A percentile compares a stretch with the other conserved stretches of the same genome.
Conservation (phyloP, 2,329 filamentous ascomycete species). For the Xylariaceae sp. region DNA sequence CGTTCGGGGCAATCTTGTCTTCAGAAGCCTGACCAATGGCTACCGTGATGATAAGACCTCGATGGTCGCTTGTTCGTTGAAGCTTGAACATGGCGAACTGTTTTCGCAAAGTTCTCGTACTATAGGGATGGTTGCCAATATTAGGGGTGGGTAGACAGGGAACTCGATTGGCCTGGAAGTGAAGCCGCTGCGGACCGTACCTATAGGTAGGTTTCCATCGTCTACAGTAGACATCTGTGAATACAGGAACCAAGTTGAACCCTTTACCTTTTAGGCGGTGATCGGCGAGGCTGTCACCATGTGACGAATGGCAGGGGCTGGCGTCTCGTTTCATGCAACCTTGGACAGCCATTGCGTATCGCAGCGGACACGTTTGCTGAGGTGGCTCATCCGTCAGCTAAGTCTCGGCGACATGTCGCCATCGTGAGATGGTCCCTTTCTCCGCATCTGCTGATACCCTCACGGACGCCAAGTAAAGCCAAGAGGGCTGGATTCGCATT, state of each 20-base stretch:
- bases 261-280: neutral
- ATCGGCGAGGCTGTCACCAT: neutral
- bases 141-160: neutral
- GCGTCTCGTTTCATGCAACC: neutral
- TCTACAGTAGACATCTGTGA: neutral
- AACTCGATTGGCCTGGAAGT: neutral
- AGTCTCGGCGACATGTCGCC: neutral
- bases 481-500: too few species aligned
- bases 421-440: neutral
- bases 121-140: neutral
- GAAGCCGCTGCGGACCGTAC: neutral
- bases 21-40: too few species aligned
- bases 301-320: neutral
- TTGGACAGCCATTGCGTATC: neutral
- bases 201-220: neutral
- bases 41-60: too few species aligned
- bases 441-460: neutral
- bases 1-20: too few species aligned
- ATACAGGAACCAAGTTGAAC: too few species aligned
- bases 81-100: too few species aligned
- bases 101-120: too few species aligned
- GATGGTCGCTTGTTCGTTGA: too few species aligned
- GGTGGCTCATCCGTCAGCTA: neutral
- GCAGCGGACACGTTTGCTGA: neutral
- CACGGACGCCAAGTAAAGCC: too few species aligned